A percentile compares a stretch with the other conserved stretches of the same genome.
Evolutionary conservation across 1,284 basidiomycete species (phyloP).

Genomic region (Austroboletus novae-zelandiae): DNA sequence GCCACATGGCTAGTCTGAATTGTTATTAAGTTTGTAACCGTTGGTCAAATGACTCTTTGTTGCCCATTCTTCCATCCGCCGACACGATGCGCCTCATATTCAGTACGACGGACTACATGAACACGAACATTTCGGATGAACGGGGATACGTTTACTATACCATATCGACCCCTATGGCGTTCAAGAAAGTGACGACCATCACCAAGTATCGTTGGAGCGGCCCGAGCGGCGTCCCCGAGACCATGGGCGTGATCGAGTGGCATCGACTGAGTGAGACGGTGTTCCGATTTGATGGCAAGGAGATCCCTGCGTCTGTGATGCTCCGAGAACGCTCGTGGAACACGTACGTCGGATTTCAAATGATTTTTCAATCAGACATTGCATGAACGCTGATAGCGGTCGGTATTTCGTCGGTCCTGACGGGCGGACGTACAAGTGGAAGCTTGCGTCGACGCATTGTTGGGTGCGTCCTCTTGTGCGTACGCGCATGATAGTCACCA

Average conservation of each 20-base stretch:
- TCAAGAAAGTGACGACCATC: conserved; percentile 26
- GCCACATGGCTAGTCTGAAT: background rate
- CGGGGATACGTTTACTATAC: conserved; percentile 21
- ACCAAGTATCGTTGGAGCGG: conserved; percentile 23
- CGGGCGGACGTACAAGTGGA: conserved; percentile 27
- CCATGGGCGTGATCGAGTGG: conserved; percentile 30
- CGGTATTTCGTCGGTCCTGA: conserved; percentile 28
- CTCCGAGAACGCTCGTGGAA: conserved; percentile 11
- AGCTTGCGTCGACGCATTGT: conserved; percentile 19
- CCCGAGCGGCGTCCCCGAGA: conserved; percentile 12
- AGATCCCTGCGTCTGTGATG: conserved; percentile 8
- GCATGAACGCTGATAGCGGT: conserved; percentile 13
- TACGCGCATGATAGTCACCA: background rate
- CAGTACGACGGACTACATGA: conserved; percentile 18
- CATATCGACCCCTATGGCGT: conserved; percentile 16
- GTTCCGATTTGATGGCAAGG: conserved; percentile 19
- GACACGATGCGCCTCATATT: conserved; percentile 18
- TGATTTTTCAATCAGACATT: too few relatives aligned
- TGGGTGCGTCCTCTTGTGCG: conserved; percentile 11
- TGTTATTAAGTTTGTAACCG: background rate
- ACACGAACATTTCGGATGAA: conserved; percentile 25
- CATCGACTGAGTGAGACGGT: conserved; percentile 13
- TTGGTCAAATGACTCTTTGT: background rate
- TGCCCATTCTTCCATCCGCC: too few relatives aligned
- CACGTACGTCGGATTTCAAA: conserved; percentile 7